Conservation (phyloP, 1,284 basidiomycete genomes). For the Rhodotorula sp. region DNA sequence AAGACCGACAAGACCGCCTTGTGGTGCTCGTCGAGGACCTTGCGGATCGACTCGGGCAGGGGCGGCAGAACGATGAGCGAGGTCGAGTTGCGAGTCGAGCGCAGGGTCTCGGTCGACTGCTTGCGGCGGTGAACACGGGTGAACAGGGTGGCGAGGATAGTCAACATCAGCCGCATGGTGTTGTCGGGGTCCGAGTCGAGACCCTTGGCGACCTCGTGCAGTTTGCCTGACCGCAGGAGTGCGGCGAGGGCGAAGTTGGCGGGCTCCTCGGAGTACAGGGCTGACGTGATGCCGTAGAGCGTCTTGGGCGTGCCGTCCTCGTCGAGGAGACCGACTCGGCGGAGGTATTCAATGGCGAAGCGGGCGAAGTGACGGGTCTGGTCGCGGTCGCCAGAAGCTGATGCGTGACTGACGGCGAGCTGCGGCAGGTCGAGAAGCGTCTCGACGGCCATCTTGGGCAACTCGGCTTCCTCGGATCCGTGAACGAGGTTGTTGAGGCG, state of each 20-base stretch:
- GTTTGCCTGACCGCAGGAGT: slow-evolving; percentile 58
- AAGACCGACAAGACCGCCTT: slow-evolving; percentile 58
- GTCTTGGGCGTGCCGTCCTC: slow-evolving; percentile 58
- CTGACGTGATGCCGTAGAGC: slow-evolving; percentile 46
- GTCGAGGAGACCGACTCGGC: slow-evolving; percentile 58
- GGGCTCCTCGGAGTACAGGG: slow-evolving; percentile 64
- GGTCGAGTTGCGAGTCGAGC: slow-evolving; percentile 54
- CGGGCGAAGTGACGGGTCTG: slow-evolving; percentile 64
- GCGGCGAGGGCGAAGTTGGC: slow-evolving; percentile 64
- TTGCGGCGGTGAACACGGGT: slow-evolving; percentile 58
- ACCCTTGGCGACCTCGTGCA: slow-evolving; percentile 58
- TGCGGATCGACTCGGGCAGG: slow-evolving; percentile 51
- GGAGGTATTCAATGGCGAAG: slow-evolving; percentile 68
- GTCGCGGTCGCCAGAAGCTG: slow-evolving; percentile 52
- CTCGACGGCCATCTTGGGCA: slow-evolving; percentile 56
- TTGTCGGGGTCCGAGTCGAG: slow-evolving; percentile 48
- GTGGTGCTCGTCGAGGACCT: slow-evolving; percentile 56
- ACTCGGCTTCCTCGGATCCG: slow-evolving; percentile 58
- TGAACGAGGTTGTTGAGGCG: slow-evolving; percentile 63
- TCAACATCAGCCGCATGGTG: slow-evolving; percentile 57
- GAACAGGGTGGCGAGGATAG: slow-evolving; percentile 62
- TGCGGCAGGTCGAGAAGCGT: slow-evolving; percentile 60
- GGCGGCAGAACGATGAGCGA: slow-evolving; percentile 61
- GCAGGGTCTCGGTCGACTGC: slow-evolving; percentile 52
- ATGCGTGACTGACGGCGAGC: slow-evolving; percentile 58